Evolutionary conservation across 177 flowering plant genomes (phyloP).

Genomic region (Vitis hybrid): DNA sequence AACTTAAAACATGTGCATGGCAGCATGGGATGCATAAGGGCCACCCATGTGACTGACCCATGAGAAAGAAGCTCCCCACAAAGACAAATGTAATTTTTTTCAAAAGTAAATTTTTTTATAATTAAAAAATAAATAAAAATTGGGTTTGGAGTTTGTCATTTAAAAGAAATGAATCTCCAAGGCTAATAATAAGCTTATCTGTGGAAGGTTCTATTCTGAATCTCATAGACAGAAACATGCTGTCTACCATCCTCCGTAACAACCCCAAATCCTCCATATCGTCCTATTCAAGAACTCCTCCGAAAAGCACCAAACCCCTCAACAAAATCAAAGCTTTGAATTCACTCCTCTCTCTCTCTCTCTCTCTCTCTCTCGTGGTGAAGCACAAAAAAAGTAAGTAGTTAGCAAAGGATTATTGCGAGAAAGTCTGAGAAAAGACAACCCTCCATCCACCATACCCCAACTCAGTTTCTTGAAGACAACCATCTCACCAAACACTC

Average conservation of each 20-base stretch:
- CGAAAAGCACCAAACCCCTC: background rate
- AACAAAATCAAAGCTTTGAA: constrained; percentile 23
- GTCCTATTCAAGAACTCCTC: constrained; percentile 3
- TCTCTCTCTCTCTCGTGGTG: background rate
- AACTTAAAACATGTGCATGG: too few relatives aligned
- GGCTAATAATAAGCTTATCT: too few relatives aligned
- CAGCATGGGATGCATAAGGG: too few relatives aligned
- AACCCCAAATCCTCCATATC: background rate
- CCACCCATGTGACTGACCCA: too few relatives aligned
- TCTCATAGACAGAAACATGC: background rate
- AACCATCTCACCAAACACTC: constrained; percentile 51
- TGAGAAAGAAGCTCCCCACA: too few relatives aligned
- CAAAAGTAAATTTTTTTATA: too few relatives aligned
- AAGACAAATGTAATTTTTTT: too few relatives aligned
- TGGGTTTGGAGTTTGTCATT: too few relatives aligned
- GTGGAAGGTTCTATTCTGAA: background rate
- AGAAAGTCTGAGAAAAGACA: constrained; percentile 36
- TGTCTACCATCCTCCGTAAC: background rate
- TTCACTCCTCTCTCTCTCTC: constrained; percentile 31
- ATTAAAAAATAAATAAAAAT: too few relatives aligned
- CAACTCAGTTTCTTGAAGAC: constrained; percentile 30
- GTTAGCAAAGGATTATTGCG: constrained; percentile 19
- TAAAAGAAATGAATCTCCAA: too few relatives aligned
- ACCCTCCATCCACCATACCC: constrained; percentile 40
- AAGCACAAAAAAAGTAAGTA: constrained; percentile 6